Conservation (phyloP, 2,329 filamentous ascomycete genomes). For the Neoarthrinium moseri region DNA sequence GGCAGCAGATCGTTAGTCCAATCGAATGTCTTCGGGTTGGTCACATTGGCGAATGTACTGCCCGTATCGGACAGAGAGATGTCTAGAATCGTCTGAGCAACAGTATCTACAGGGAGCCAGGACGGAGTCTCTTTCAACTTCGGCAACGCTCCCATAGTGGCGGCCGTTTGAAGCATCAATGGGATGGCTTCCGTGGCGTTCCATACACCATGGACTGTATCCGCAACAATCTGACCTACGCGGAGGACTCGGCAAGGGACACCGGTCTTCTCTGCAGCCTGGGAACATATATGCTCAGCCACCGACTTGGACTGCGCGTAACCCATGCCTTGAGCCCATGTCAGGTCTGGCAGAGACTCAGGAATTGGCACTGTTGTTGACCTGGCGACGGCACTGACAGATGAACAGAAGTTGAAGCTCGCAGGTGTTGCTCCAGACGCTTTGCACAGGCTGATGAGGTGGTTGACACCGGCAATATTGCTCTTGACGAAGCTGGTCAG, state of each 20-base stretch:
- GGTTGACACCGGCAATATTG: conserved; percentile 41
- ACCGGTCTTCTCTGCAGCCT: conserved; percentile 29
- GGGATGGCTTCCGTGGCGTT: conserved; percentile 51
- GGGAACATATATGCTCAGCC: conserved; percentile 34
- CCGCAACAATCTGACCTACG: conserved; percentile 50
- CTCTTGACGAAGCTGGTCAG: conserved; percentile 48
- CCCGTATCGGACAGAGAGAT: conserved; percentile 28
- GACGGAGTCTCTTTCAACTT: conserved; percentile 40
- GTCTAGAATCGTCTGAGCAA: conserved; percentile 39
- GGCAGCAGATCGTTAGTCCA: conserved; percentile 52
- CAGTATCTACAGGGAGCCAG: conserved; percentile 46
- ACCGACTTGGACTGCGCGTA: conserved; percentile 43
- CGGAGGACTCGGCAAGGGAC: conserved; percentile 37
- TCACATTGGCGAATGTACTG: conserved; percentile 44
- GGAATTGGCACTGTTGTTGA: conserved; percentile 23
- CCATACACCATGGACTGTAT: conserved; percentile 47
- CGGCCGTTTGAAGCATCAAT: conserved; percentile 45
- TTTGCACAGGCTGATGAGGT: conserved; percentile 38
- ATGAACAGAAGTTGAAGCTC: conserved; percentile 49
- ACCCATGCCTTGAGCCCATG: conserved; percentile 39
- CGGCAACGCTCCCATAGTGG: conserved; percentile 42
- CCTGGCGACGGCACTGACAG: conserved; percentile 41
- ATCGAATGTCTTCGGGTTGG: conserved; percentile 44
- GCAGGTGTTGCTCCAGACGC: conserved; percentile 12
- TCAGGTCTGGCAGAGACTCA: conserved; percentile 33